phyloP scores from a whole-genome alignment of 1,139 yeast genomes.

The Kodamaea alishanica region DNA sequence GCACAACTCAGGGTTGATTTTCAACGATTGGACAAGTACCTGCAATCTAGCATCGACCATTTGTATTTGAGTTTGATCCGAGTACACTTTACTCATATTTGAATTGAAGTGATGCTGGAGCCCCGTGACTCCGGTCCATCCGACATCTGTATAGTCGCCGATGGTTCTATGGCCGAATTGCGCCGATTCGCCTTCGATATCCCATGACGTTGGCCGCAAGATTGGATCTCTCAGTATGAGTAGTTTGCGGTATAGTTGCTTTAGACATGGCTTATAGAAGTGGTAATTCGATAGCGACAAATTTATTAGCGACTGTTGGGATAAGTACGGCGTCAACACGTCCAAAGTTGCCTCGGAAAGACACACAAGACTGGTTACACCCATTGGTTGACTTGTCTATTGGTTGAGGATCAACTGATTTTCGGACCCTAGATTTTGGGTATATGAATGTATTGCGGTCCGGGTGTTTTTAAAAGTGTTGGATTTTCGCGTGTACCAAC shows the following conservation, averaged over 20 bases:
- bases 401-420: no score
- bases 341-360: no score
- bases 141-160: slow-evolving; percentile 24
- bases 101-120: slow-evolving; percentile 14
- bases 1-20: slow-evolving; percentile 26
- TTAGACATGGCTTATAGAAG: slow-evolving; percentile 34
- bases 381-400: no score
- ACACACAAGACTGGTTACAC: no score
- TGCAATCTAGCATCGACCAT: slow-evolving; percentile 31
- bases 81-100: slow-evolving; percentile 7
- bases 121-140: slow-evolving; percentile 26
- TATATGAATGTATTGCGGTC: no score
- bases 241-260: slow-evolving; percentile 29
- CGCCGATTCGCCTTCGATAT: slow-evolving; percentile 6
- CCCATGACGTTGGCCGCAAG: slow-evolving; percentile 11
- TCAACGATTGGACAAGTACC: slow-evolving; percentile 25
- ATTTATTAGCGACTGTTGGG: slow-evolving; percentile 33
- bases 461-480: no score
- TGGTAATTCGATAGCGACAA: slow-evolving; percentile 36
- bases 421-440: no score
- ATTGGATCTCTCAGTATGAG: slow-evolving; percentile 25
- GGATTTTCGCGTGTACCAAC: no score
- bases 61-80: slow-evolving; percentile 13
- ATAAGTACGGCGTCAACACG: slow-evolving; percentile 17
- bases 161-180: slow-evolving; percentile 4